Conservation (phyloP, 2,329 filamentous ascomycete species). For the Pestalotiopsis sp. region DNA sequence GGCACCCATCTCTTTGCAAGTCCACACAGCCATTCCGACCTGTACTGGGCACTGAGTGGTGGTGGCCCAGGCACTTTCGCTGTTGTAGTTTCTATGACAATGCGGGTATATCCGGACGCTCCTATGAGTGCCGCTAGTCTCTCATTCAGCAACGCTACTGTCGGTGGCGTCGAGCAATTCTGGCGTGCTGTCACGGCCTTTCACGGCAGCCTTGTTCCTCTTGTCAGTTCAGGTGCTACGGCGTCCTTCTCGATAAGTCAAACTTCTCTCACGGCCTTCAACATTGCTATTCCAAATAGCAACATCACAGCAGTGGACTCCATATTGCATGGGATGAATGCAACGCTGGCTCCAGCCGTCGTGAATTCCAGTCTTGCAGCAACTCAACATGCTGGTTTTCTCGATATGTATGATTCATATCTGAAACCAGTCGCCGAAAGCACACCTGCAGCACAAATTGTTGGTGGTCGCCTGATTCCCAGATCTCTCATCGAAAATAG, state of each 20-base stretch:
- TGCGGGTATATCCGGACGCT: slow-evolving; percentile 48
- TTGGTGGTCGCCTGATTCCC: neutral
- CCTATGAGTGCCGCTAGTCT: slow-evolving; percentile 46
- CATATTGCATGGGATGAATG: neutral
- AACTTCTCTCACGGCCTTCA: neutral
- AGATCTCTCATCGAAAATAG: neutral
- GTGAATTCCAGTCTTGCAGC: neutral
- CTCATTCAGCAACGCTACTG: slow-evolving; percentile 36
- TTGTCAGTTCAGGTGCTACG: neutral
- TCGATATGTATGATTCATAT: slow-evolving; percentile 1
- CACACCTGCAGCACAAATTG: neutral
- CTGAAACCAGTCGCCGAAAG: neutral
- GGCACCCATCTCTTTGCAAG: slow-evolving; percentile 51
- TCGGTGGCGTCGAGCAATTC: neutral
- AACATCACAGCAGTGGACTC: neutral
- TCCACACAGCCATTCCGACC: slow-evolving; percentile 49
- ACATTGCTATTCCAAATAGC: neutral
- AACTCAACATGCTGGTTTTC: neutral
- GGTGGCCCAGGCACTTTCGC: slow-evolving; percentile 57
- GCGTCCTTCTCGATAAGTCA: neutral
- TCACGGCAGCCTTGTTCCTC: neutral
- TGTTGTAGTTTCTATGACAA: slow-evolving; percentile 57
- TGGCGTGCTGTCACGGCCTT: slow-evolving; percentile 9
- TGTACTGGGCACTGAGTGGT: slow-evolving; percentile 66
- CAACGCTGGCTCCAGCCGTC: neutral